phyloP scores from a whole-genome alignment of 179 eudicot genomes.

The Gypsophila paniculata region DNA sequence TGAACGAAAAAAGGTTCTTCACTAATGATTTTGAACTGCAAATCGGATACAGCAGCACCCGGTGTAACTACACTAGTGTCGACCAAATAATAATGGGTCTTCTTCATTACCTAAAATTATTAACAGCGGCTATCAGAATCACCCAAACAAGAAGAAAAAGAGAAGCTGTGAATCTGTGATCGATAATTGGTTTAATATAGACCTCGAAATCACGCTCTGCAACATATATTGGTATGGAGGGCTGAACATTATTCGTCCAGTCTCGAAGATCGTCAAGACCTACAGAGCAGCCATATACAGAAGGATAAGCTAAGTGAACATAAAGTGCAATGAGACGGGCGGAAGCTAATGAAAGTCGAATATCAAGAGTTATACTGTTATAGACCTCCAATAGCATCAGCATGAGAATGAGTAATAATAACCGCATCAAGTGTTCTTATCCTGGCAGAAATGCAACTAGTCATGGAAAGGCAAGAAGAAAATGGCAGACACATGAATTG shows the following conservation, averaged over 20 bases:
- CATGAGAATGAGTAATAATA: conserved; percentile 98
- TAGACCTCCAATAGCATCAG: conserved; percentile 99
- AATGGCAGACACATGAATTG: conserved; percentile 19
- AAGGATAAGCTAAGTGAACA: conserved; percentile 14
- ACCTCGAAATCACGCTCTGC: conserved; percentile 98
- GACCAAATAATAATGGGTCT: conserved; percentile 88
- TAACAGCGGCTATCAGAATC: conserved; percentile 8
- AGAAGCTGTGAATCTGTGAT: neutral
- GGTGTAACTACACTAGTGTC: conserved; percentile 74
- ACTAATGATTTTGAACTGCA: conserved; percentile 73
- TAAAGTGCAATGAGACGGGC: conserved; percentile 1
- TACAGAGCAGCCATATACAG: conserved; percentile 21
- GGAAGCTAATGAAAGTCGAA: conserved; percentile 25
- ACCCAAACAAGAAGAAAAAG: neutral
- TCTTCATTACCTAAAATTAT: conserved; percentile 91
- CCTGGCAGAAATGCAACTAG: conserved; percentile 72
- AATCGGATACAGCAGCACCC: conserved; percentile 95
- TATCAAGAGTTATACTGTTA: conserved; percentile 29
- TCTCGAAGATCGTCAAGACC: conserved; percentile 99
- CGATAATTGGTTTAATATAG: neutral
- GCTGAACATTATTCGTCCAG: conserved; percentile 98
- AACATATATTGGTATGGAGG: conserved; percentile 72
- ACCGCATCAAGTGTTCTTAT: conserved; percentile 94
- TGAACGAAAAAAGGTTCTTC: conserved; percentile 78
- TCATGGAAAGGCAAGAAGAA: conserved; percentile 28